Percentiles rank a stretch among this genome's conserved stretches.
Evolutionary conservation across 1,139 yeast genomes (phyloP).

Genomic region (Geotrichum klebahnii): DNA sequence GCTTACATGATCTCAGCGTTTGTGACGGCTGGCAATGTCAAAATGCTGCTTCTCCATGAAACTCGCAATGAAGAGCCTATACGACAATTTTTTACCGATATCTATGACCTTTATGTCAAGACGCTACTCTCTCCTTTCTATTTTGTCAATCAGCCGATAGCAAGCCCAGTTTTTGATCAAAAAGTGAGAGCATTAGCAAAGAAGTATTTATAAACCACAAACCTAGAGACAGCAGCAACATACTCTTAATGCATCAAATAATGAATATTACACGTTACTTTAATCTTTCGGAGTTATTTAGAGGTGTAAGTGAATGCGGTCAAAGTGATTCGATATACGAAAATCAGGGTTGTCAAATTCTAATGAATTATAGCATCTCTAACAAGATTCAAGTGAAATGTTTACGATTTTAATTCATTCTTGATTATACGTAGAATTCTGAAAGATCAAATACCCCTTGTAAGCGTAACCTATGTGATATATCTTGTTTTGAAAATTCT

Average conservation of each 20-base stretch:
- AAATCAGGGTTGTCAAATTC: no score
- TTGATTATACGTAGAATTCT: no score
- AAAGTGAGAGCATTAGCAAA: slow-evolving; percentile 68
- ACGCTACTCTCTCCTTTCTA: slow-evolving; percentile 85
- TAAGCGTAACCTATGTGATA: no score
- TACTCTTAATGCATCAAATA: not conserved
- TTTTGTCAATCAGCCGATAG: slow-evolving; percentile 67
- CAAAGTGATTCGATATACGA: no score
- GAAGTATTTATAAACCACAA: slow-evolving; percentile 54
- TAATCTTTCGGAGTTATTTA: not conserved
- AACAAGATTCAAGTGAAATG: no score
- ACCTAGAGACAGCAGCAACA: not conserved
- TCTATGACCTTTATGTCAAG: slow-evolving; percentile 84
- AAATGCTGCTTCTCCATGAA: slow-evolving; percentile 75
- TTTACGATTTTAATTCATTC: no score
- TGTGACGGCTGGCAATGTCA: slow-evolving; percentile 82
- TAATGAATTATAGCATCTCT: no score
- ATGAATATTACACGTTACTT: not conserved
- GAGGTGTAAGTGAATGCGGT: no score
- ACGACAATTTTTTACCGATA: slow-evolving; percentile 76
- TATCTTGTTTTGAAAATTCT: no score
- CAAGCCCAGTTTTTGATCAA: slow-evolving; percentile 70
- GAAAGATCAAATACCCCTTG: no score
- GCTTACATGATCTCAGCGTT: slow-evolving; percentile 77
- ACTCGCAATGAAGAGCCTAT: slow-evolving; percentile 64